phyloP scores from a whole-genome alignment of 768 basidiomycete genomes.

The Agrocybe chaxingu region DNA sequence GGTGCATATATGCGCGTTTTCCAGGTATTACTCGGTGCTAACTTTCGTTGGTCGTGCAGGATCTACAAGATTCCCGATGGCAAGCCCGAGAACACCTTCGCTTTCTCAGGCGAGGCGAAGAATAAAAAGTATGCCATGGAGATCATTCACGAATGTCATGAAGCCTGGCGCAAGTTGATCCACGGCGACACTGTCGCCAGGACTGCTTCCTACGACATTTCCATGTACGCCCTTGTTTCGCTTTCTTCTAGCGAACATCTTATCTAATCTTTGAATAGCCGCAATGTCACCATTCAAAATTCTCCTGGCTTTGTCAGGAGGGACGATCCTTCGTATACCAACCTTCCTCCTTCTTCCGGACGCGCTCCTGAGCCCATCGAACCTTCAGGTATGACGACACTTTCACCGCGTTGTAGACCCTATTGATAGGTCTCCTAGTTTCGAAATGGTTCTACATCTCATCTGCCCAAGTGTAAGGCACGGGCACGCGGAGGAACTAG shows the following conservation, averaged over 20 bases:
- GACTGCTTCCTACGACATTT: constrained; percentile 69
- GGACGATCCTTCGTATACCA: constrained; percentile 60
- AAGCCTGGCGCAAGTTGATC: constrained; percentile 95
- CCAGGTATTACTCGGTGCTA: neutral
- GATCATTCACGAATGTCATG: constrained; percentile 98
- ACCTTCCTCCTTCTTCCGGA: constrained; percentile 75
- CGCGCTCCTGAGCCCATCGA: constrained; percentile 88
- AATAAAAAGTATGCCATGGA: constrained; percentile 99
- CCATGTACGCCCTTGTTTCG: constrained; percentile 62
- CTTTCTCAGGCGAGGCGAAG: constrained; percentile 99
- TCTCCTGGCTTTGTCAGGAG: constrained; percentile 67
- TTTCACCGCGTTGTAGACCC: neutral
- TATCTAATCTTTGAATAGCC: constrained; percentile 40
- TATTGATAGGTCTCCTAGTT: constrained; percentile 40
- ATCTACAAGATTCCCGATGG: constrained; percentile 97
- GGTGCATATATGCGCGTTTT: constrained; percentile 37
- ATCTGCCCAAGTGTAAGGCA: constrained; percentile 68
- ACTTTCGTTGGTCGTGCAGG: constrained; percentile 35
- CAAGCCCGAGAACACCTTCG: constrained; percentile 96
- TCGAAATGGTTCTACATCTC: constrained; percentile 96
- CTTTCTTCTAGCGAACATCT: neutral
- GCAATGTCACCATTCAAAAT: constrained; percentile 73
- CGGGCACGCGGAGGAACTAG: neutral
- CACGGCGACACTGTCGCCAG: constrained; percentile 74
- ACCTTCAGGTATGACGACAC: constrained; percentile 68